These are phyloP conservation scores for Proliferodiscus dingleyae DNA, from an alignment of 2,329 filamentous ascomycete genomes.

Conservation along the genomic window DNA sequence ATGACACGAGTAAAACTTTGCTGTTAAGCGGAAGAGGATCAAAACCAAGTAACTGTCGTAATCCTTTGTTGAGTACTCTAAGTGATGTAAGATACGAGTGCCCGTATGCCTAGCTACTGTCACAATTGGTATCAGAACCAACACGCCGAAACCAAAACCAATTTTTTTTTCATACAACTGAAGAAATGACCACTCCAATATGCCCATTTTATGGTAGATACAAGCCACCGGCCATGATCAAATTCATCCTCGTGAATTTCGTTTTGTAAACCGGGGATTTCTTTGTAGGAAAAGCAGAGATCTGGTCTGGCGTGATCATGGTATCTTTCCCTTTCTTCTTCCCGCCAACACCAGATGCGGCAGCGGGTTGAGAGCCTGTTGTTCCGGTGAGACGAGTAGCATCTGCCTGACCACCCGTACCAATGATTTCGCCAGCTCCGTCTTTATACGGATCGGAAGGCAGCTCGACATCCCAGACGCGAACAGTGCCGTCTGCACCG, in stretches of 20 bases:
- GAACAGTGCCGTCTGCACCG: constrained; percentile 86
- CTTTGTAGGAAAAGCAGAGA: constrained; percentile 92
- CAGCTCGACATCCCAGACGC: constrained; percentile 85
- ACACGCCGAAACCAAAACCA: no score
- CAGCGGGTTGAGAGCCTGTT: constrained; percentile 27
- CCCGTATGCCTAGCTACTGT: no score
- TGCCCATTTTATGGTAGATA: constrained; percentile 41
- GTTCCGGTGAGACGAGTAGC: constrained; percentile 41
- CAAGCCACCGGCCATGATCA: constrained; percentile 79
- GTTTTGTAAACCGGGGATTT: constrained; percentile 93
- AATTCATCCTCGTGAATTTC: constrained; percentile 90
- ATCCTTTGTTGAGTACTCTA: no score
- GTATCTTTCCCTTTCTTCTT: constrained; percentile 88
- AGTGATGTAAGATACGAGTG: no score
- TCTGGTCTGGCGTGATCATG: constrained; percentile 86
- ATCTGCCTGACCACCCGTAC: constrained; percentile 43
- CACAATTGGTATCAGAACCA: no score
- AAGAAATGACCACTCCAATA: no score
- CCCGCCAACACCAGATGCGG: constrained; percentile 28
- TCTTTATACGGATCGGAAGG: constrained; percentile 60
- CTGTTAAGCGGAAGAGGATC: no score
- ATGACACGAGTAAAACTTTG: no score
- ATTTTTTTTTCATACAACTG: no score
- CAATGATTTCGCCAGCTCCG: constrained; percentile 36
- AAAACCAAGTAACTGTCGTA: no score